Conservation (phyloP, 2,329 filamentous ascomycete genomes). For the Ceratocystis alfenasii region DNA sequence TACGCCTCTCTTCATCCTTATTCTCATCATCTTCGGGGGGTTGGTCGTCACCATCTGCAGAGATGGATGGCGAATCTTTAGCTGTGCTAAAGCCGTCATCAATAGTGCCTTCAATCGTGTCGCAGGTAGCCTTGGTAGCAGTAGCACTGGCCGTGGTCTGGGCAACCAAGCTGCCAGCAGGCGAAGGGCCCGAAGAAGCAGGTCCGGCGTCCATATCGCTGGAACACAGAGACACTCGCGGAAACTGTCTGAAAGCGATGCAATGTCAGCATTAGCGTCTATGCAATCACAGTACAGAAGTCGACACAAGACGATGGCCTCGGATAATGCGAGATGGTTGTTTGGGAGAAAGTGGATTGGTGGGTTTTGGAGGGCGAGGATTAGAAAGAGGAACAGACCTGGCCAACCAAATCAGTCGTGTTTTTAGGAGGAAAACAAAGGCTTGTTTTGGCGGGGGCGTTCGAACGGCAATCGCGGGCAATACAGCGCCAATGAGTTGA, state of each 20-base stretch:
- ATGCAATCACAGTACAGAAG: conserved; percentile 10
- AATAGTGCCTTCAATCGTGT: background rate
- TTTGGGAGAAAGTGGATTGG: background rate
- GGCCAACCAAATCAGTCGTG: background rate
- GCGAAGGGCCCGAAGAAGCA: conserved; percentile 1
- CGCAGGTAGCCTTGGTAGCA: background rate
- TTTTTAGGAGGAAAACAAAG: conserved; percentile 2
- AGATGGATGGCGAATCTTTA: conserved; percentile 1
- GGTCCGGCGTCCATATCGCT: conserved; percentile 18
- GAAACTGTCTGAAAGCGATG: background rate
- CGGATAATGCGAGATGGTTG: background rate
- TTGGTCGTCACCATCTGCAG: conserved; percentile 17
- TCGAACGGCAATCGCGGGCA: background rate
- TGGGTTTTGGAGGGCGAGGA: too few species aligned
- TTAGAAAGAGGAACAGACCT: conserved; percentile 2
- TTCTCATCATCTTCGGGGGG: conserved; percentile 19
- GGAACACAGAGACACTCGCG: conserved; percentile 14
- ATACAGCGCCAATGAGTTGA: background rate
- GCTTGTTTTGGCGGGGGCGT: background rate
- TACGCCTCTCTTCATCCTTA: conserved; percentile 19
- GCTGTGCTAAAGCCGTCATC: conserved; percentile 14
- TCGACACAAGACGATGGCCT: background rate
- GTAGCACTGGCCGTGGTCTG: background rate
- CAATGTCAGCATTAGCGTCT: conserved; percentile 13
- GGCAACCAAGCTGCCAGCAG: background rate